Base-by-base conservation (phyloP, 2,329 filamentous ascomycete species). In the Aulographum hederae region DNA sequence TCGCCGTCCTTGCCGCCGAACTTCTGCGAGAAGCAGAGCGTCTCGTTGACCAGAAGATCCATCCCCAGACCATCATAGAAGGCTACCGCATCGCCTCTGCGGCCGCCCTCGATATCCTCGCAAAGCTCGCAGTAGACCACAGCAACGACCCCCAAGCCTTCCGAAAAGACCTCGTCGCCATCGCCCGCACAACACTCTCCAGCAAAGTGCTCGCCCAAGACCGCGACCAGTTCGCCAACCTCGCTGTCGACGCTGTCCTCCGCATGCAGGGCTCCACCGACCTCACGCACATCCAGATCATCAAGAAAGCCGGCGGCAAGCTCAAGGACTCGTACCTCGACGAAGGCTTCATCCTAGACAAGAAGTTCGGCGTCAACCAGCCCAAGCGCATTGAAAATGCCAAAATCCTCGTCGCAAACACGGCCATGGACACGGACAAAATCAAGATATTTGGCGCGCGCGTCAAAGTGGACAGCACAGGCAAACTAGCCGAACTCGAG, bases 391-490 rank as follows among this genome's bases (percentile, higher is more conserved):
- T 98, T 47, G 86, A 95, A 56, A 95, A 98, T 54, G 89, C 86
- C 42, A 98, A 95, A 65, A 98, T 98, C 42, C 60, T 98, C 34
- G 80, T 98, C 15, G 89, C 89, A 40, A 98, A 98, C 61, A 98
- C 89, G 30, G 79, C 85, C 10, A 98, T 98, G 89, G 89, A 98
- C 58, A 98, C 89, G 21, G 89, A 98, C 61, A 98, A 98, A 67
- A 81, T 98, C 63, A 98, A 98, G 69, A 95, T 98, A 47, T 98
- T 98, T 47, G 89, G 89, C 40, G 89, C 89, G 12, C 73, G 86
- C 37, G 82, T 98, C 47, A 95, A 95, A 69, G 89, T 98, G 37
- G 79, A 81, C 43, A 86, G 82, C 19, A 98, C 89, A 3, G 82
- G 82, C 53, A 94, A 95, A 66, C 69, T 98, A 31, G 89, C 89